Evolutionary conservation across 148 eudicot genomes (phyloP).

Genomic region (Polygonum aviculare): DNA sequence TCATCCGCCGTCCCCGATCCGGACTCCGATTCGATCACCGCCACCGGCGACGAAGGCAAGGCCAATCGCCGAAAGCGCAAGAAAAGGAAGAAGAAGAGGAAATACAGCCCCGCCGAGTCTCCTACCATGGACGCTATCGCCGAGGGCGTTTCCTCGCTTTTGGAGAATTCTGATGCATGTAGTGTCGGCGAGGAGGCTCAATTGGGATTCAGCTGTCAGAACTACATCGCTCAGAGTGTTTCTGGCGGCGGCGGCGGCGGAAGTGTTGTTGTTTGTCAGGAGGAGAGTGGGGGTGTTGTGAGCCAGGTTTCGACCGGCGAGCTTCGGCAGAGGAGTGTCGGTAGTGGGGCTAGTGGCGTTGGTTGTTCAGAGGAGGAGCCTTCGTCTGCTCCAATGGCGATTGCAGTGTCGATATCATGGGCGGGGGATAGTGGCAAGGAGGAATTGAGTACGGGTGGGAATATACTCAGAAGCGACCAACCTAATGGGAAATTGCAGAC

Average conservation of each 20-base stretch:
- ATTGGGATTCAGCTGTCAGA: constrained; percentile 11
- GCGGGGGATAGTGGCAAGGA: constrained; percentile 17
- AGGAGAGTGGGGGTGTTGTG: constrained; percentile 21
- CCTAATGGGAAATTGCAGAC: constrained; percentile 47
- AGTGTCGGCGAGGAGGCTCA: constrained; percentile 3
- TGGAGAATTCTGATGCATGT: constrained; percentile 8
- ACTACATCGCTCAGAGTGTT: constrained; percentile 16
- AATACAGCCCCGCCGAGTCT: constrained; percentile 3
- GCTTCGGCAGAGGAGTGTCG: constrained; percentile 48
- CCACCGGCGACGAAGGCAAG: constrained; percentile 5
- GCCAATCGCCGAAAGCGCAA: constrained; percentile 30
- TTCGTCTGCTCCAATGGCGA: constrained; percentile 2
- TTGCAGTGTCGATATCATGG: not conserved
- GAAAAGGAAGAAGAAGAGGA: constrained; percentile 38
- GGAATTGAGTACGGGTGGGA: constrained; percentile 17
- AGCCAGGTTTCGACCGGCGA: constrained; percentile 30
- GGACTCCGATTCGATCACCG: constrained; percentile 25
- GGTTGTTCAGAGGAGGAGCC: constrained; percentile 12
- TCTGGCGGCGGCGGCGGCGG: not conserved
- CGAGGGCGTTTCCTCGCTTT: constrained; percentile 11
- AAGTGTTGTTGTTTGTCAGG: constrained; percentile 19
- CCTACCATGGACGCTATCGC: constrained; percentile 16
- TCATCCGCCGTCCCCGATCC: constrained; percentile 29
- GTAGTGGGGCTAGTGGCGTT: constrained; percentile 15
- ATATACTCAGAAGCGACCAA: constrained; percentile 22